Percentiles rank a stretch among this genome's conserved stretches.
Conservation (phyloP, 768 basidiomycete genomes). For the Suillus clintonianus region DNA sequence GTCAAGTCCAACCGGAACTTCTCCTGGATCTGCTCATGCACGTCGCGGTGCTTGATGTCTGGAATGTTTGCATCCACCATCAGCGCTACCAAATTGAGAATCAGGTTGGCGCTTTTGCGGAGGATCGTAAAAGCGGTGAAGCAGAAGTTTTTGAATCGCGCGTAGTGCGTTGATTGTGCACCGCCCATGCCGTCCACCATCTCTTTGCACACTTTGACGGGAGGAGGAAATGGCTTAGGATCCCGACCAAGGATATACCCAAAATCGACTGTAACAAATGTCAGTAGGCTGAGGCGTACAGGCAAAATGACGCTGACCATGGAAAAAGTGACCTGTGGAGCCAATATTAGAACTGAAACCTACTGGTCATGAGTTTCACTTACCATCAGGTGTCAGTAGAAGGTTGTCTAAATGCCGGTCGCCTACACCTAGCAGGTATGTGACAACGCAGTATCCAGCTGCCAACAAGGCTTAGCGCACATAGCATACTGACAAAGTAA, state of each 20-base stretch:
- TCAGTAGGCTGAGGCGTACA: constrained; percentile 12
- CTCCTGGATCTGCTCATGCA: constrained; percentile 89
- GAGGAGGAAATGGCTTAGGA: constrained; percentile 96
- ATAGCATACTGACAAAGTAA: constrained; percentile 2
- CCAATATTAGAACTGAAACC: neutral
- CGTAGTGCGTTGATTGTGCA: constrained; percentile 90
- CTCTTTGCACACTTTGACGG: constrained; percentile 98
- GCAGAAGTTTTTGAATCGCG: constrained; percentile 93
- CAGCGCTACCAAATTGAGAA: constrained; percentile 91
- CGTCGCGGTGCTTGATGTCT: constrained; percentile 91
- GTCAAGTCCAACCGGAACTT: constrained; percentile 94
- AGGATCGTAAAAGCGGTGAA: constrained; percentile 98
- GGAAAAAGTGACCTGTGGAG: constrained; percentile 85
- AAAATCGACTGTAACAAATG: constrained; percentile 75
- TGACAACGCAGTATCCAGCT: constrained; percentile 99
- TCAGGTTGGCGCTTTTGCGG: constrained; percentile 95
- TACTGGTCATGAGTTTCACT: constrained; percentile 16
- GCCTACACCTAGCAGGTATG: constrained; percentile 94
- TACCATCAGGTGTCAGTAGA: constrained; percentile 88
- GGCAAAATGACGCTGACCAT: constrained; percentile 56
- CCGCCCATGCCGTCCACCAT: constrained; percentile 99
- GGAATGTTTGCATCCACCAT: constrained; percentile 99
- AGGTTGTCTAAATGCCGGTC: constrained; percentile 97
- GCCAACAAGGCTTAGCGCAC: constrained; percentile 10
- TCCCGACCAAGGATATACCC: constrained; percentile 98